Percentiles rank a stretch among this genome's conserved stretches.
These are phyloP conservation scores for Pyrenophora tritici-repentis DNA, from an alignment of 2,329 filamentous ascomycete species.

Conservation along the genomic window DNA sequence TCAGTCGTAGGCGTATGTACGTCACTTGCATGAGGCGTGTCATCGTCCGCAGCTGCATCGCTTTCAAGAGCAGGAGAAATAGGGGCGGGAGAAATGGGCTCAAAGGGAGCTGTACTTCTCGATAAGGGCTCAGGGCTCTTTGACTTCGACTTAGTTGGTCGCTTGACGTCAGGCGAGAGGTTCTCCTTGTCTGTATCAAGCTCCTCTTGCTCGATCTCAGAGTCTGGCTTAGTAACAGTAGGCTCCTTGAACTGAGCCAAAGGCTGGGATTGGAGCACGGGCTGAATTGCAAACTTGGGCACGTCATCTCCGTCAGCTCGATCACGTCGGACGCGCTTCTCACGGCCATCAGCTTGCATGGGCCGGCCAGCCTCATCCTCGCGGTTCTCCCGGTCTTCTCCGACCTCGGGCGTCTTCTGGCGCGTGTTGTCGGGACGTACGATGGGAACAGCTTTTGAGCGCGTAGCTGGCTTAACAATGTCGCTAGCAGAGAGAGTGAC, in stretches of 20 bases:
- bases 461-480: conserved; percentile 68
- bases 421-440: conserved; percentile 61
- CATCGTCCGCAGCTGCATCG: conserved; percentile 23
- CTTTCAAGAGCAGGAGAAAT: conserved; percentile 10
- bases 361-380: conserved; percentile 67
- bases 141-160: conserved; percentile 24
- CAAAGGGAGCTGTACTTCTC: conserved; percentile 11
- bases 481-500: conserved; percentile 64
- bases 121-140: conserved; percentile 35
- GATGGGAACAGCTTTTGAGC: conserved; percentile 84
- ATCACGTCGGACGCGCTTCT: conserved; percentile 74
- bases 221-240: conserved; percentile 28
- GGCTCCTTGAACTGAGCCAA: conserved; percentile 34
- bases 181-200: conserved; percentile 46
- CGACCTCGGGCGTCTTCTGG: conserved; percentile 50
- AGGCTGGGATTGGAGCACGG: conserved; percentile 46
- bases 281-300: conserved; percentile 68
- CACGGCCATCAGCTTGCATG: conserved; percentile 67
- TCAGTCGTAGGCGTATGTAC: conserved; percentile 38
- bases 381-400: conserved; percentile 33
- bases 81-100: conserved; percentile 19
- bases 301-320: conserved; percentile 73
- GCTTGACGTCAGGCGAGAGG: conserved; percentile 34
- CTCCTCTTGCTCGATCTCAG: conserved; percentile 28
- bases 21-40: conserved; percentile 37